Evolutionary conservation across 2,329 filamentous ascomycete genomes (phyloP), one percentile per base, ranked within the genome.

Genomic region (Cladophialophora carrionii): DNA sequence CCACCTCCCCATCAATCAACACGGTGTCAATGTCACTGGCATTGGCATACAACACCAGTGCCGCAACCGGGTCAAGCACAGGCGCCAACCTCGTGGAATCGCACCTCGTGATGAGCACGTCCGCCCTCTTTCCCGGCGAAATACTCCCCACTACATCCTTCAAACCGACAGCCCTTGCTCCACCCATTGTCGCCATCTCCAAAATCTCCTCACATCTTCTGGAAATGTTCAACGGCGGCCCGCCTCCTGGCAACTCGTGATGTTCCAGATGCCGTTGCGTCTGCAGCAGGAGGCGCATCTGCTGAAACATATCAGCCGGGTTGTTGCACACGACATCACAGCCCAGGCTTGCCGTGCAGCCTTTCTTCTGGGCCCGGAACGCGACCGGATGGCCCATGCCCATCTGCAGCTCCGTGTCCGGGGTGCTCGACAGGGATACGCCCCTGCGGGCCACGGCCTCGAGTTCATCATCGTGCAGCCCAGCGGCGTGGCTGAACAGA

Each of bases 381-480:
- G 68, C 70, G 49, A 75, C 68, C 24, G 70, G 68, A 14, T 71
- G 60, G 6, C 74, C 74, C 55, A 72, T 72, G 3, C 69, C 73
- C 74, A 76, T 76, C 52, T 75, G 73, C 17, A 74, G 54, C 54
- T 75, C 74, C 12, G 73, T 74, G 32, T 73, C 71, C 3, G 74
- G 74, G 1, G 74, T 75, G 12, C 70, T 67, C 7, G 74, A 74
- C 43, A 75, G 63, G 48, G 62, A 70, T 0, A 69, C 63, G 1
- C 64, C 61, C 5, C 61, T 49, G 26, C 70, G 32, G 8, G 57
- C 57, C 6, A 74, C 63, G 9, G 67, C 71, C 3, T 69, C 34
- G 3, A 67, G 60, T 31, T 74, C 73, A 8, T 46, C 41, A 8
- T 62, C 60, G 8, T 59, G 54, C 14, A 66, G 34, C 17, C 52